Conservation (phyloP, 768 basidiomycete species). For the Mycena belliarum region DNA sequence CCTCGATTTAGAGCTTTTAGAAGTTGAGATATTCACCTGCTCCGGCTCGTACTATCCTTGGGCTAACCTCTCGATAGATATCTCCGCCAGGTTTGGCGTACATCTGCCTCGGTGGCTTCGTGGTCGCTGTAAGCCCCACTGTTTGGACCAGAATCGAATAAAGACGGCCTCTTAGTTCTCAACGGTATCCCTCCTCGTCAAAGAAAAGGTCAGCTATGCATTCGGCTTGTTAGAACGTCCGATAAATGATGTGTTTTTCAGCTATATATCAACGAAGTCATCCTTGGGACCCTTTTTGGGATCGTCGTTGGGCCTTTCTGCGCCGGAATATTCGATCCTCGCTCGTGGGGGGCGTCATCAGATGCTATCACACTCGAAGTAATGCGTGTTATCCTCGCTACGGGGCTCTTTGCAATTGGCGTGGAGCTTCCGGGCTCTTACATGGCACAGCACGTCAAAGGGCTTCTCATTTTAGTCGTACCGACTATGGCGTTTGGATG, state of each 20-base stretch:
- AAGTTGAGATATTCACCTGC: no score
- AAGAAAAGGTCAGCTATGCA: constrained; percentile 61
- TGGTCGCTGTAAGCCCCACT: constrained; percentile 25
- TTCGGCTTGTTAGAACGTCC: constrained; percentile 1
- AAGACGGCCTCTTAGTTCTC: constrained; percentile 58
- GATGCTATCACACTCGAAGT: constrained; percentile 81
- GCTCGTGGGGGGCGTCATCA: constrained; percentile 59
- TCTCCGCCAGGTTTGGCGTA: constrained; percentile 14
- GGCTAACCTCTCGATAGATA: constrained; percentile 3
- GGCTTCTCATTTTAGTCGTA: constrained; percentile 49
- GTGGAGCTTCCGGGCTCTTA: neutral
- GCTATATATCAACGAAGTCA: constrained; percentile 92
- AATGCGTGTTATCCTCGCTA: constrained; percentile 36
- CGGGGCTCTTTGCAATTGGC: neutral
- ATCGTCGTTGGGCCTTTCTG: constrained; percentile 72
- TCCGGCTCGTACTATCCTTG: no score
- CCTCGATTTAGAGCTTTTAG: no score
- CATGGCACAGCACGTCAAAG: neutral
- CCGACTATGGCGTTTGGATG: constrained; percentile 77
- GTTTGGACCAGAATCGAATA: no score
- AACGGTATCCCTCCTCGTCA: constrained; percentile 77
- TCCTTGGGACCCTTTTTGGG: constrained; percentile 79
- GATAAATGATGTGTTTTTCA: constrained; percentile 26
- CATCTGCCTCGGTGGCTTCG: constrained; percentile 24
- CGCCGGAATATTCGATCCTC: constrained; percentile 73